A percentile compares a stretch with the other conserved stretches of the same genome.
Evolutionary conservation across 2,329 filamentous ascomycete genomes (phyloP).

Genomic region (Chaetothyriales sp.): DNA sequence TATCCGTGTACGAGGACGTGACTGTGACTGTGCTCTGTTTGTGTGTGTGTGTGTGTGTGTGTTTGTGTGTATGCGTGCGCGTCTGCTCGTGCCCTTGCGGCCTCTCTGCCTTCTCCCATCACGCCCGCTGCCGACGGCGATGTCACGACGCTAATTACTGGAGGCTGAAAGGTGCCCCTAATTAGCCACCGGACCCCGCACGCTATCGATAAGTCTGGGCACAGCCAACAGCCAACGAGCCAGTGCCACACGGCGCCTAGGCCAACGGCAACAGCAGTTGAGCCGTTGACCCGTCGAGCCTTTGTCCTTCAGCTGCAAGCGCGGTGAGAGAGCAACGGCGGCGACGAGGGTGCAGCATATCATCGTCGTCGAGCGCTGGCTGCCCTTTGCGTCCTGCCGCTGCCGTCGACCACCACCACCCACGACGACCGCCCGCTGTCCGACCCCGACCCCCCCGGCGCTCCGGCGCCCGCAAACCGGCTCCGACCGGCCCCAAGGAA

Average conservation of each 20-base stretch:
- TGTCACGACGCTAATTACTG: background rate
- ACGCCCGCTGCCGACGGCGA: background rate
- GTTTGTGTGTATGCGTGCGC: too few relatives aligned
- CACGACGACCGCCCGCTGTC: too few relatives aligned
- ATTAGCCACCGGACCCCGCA: background rate
- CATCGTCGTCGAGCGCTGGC: background rate
- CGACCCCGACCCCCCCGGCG: too few relatives aligned
- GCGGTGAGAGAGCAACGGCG: background rate
- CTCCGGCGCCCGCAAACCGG: background rate
- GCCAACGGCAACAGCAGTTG: background rate
- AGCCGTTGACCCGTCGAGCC: background rate
- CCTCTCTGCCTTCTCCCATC: background rate
- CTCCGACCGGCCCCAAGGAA: too few relatives aligned
- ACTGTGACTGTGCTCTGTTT: conserved; percentile 1
- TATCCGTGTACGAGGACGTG: conserved; percentile 10
- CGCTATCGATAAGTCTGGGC: background rate
- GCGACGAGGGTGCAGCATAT: background rate
- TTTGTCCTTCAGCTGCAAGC: background rate
- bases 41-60: too few relatives aligned
- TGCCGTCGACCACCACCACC: background rate
- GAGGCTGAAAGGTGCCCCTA: background rate
- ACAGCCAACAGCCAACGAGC: background rate
- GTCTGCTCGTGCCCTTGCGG: background rate
- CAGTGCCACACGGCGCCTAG: background rate
- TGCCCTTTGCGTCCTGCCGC: background rate